A percentile compares a stretch with the other conserved stretches of the same genome.
Conservation (phyloP, 1,139 yeast genomes). For the Wickerhamomyces sp. region DNA sequence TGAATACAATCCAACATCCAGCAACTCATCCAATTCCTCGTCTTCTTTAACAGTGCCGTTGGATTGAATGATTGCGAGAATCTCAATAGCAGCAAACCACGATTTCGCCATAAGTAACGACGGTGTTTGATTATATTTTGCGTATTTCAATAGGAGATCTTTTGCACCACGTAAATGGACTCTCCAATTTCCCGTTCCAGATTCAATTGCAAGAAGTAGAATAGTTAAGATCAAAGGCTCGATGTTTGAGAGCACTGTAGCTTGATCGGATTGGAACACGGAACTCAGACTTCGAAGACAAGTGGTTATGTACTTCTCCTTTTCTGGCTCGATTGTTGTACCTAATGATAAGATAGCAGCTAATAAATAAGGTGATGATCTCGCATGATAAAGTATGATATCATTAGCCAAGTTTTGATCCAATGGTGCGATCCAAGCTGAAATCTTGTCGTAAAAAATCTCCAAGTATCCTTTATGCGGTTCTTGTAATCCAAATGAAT, state of each 20-base stretch:
- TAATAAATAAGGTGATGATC: constrained; percentile 45
- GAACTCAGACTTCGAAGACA: constrained; percentile 46
- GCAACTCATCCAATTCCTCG: constrained; percentile 42
- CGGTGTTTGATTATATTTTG: constrained; percentile 29
- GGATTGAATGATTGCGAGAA: constrained; percentile 48
- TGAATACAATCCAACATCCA: constrained; percentile 29
- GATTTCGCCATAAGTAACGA: constrained; percentile 47
- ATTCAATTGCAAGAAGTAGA: constrained; percentile 52
- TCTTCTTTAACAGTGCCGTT: constrained; percentile 50
- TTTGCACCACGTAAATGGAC: constrained; percentile 63
- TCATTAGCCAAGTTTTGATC: constrained; percentile 37
- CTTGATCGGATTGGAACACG: constrained; percentile 28
- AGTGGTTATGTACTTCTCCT: constrained; percentile 39
- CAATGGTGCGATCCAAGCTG: constrained; percentile 34
- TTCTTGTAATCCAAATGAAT: constrained; percentile 26
- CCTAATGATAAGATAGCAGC: constrained; percentile 59
- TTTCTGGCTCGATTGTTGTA: constrained; percentile 32
- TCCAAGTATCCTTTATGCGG: constrained; percentile 31
- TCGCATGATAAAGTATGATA: constrained; percentile 44
- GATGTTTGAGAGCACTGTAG: constrained; percentile 42
- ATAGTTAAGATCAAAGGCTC: constrained; percentile 58
- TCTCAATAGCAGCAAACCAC: constrained; percentile 60
- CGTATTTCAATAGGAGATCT: constrained; percentile 48
- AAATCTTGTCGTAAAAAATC: constrained; percentile 33
- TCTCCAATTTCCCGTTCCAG: constrained; percentile 57